Evolutionary conservation across 1,139 yeast species (phyloP), one percentile per base, ranked within the genome.

Genomic region (Candida sanyaensis): DNA sequence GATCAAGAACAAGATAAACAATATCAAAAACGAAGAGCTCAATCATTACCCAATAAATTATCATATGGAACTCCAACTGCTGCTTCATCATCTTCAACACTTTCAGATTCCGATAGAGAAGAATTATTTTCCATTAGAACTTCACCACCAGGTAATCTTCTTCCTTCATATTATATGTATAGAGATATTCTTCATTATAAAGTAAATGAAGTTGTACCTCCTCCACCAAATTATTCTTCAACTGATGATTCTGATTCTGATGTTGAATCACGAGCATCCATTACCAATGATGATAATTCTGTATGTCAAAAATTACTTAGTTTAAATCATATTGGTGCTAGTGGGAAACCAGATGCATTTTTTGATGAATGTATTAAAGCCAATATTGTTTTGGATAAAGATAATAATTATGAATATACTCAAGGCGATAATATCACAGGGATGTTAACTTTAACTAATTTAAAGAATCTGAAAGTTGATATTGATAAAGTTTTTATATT

Each of bases 111-210:
- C 9, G 39, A 36, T 9, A 36, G 10, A 23, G 30, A 36, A 12
- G 39, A 36, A 12, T 9, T 36, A 6, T 36, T 17, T 23, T 36
- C 29, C 30, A 32, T 32, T 6, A 30, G 17, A 17, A 24, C 39
- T 6, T 23, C 29, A 10, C 39, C 39, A 11, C 29, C 39, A 24
- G 39, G 38, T 11, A 37, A 32, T 24, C 7, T 44, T n/a, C 41
- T 50, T n/a, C 53, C 53, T 23, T 50, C 53, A 8, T 50, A 50
- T 30, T 49, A 47, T 32, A 50, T 50, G 53, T 46, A 48, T 30
- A 42, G 39, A 39, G 34, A 48, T 6, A 44, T 48, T 10, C n/a
- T 46, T 4, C 37, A 41, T 23, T 39, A 31, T 5, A 50, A 44
- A 28, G 37, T 49, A 23, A 24, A 17, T 9, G 36, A 41, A 7